Evolutionary conservation across 2,329 filamentous ascomycete species (phyloP).

Genomic region (Neoscytalidium dimidiatum): DNA sequence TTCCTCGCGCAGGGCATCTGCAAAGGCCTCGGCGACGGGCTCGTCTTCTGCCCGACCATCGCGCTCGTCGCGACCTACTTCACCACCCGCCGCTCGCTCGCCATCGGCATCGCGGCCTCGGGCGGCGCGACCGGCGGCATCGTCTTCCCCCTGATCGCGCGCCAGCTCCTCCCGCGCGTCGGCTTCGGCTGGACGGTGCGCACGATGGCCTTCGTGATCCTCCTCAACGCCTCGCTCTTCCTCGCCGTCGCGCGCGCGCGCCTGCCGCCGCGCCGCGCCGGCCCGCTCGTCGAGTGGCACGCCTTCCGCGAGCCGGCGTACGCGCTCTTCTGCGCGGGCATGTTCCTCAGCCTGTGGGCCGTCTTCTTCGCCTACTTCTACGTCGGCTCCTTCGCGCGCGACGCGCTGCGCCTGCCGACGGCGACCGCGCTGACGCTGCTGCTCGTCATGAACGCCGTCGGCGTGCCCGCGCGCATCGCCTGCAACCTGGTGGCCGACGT

Average conservation of each 20-base stretch:
- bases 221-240: conserved; percentile 32
- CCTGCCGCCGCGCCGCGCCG: conserved; percentile 46
- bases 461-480: conserved; percentile 51
- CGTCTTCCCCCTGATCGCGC: conserved; percentile 25
- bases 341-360: conserved; percentile 49
- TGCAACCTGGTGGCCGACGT: conserved; percentile 48
- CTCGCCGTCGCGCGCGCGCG: conserved; percentile 43
- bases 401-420: conserved; percentile 41
- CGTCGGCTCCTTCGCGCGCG: conserved; percentile 22
- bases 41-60: conserved; percentile 42
- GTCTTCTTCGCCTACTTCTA: conserved; percentile 62
- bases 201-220: conserved; percentile 45
- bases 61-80: conserved; percentile 42
- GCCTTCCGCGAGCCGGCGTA: conserved; percentile 60
- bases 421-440: conserved; percentile 51
- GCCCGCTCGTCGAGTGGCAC: conserved; percentile 55
- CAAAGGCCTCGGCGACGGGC: conserved; percentile 48
- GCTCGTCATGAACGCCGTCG: conserved; percentile 54
- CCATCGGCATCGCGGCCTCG: conserved; percentile 29
- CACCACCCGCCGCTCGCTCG: conserved; percentile 32
- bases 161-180: conserved; percentile 21
- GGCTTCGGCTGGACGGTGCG: conserved; percentile 26
- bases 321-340: conserved; percentile 45
- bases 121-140: conserved; percentile 25
- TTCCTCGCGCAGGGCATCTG: conserved; percentile 52